Conservation (phyloP, 1,284 basidiomycete genomes). For the Marasmius fiardii region DNA sequence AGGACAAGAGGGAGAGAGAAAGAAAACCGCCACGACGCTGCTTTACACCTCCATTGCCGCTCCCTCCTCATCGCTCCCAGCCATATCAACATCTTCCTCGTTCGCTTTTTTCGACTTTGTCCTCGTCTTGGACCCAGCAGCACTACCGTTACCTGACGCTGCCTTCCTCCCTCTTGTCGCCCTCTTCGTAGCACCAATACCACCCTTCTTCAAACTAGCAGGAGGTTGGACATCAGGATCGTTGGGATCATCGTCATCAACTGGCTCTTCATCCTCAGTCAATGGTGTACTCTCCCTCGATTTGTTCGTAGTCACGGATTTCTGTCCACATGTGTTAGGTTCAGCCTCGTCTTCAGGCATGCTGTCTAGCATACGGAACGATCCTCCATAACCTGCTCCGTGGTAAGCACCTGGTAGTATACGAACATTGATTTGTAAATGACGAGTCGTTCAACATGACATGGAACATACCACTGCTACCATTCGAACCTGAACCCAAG, state of each 20-base stretch:
- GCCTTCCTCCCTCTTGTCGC: neutral
- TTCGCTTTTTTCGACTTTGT: neutral
- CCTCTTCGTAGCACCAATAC: neutral
- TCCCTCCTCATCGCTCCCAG: constrained; percentile 15
- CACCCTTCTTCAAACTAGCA: neutral
- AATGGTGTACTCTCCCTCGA: neutral
- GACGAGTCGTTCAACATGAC: neutral
- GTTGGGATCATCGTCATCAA: constrained; percentile 1
- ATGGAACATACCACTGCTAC: neutral
- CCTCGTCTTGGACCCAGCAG: neutral
- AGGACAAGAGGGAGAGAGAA: neutral
- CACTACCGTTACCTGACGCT: neutral
- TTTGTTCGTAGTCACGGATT: neutral
- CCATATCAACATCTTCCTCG: constrained; percentile 17
- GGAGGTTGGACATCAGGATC: neutral
- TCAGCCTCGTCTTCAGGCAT: neutral
- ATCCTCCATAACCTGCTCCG: neutral
- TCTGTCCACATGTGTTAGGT: neutral
- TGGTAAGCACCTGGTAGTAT: neutral
- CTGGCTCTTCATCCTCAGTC: neutral
- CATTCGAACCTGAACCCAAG: neutral
- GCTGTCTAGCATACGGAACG: neutral
- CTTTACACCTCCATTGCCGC: constrained; percentile 13
- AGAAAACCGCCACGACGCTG: constrained; percentile 3
- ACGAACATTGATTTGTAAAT: neutral